Base-by-base conservation (phyloP, 2,329 filamentous ascomycete species). In the Lecanicillium sp. region DNA sequence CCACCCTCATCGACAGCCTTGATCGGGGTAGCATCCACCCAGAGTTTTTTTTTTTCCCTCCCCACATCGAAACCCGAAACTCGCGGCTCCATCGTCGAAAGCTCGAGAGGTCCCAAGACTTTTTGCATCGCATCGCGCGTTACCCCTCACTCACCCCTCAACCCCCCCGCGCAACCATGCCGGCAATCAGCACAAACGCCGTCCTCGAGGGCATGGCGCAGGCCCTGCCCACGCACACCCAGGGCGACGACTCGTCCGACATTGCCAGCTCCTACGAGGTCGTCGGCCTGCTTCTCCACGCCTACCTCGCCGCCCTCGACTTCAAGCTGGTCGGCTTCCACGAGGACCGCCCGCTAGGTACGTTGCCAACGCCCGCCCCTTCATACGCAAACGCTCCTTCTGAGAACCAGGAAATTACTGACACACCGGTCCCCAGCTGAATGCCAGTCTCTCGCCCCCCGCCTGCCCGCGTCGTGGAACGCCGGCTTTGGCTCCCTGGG, bases 241-340 rank as follows among this genome's bases (percentile, higher is more conserved):
- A 68, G 42, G 70, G 62, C 52, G 79, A 81, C 59, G 72, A 73
- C 15, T 72, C 70, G n/a, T 81, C 79, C 4, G 78, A 81, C 55
- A 62, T 90, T 24, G 82, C 83, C 55, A 84, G 78, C 50, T 78
- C 85, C 0, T 88, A 86, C 63, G 90, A 97, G 68, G 88, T 86
- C 40, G 73, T 96, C 52, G 89, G 88, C 14, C 77, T 97, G 20
- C 84, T 94, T 53, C 74, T 84, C 17, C 91, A 98, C 65, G 86
- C 88, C 3, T 89, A 84, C 59, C 87, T 97, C 82, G 64, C 79
- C 20, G 83, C 84, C 8, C 80, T 91, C 2, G 87, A 83, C 54
- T 97, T 96, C 64, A 78, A 84, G 45, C 74, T 97, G 3, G 68
- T 89, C 15, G 90, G 90, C 2, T 83, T 95, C n/a, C 78, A 84